Evolutionary conservation across 352 stramenopile species (phyloP).

Genomic region (Elongisporangium undulatum): DNA sequence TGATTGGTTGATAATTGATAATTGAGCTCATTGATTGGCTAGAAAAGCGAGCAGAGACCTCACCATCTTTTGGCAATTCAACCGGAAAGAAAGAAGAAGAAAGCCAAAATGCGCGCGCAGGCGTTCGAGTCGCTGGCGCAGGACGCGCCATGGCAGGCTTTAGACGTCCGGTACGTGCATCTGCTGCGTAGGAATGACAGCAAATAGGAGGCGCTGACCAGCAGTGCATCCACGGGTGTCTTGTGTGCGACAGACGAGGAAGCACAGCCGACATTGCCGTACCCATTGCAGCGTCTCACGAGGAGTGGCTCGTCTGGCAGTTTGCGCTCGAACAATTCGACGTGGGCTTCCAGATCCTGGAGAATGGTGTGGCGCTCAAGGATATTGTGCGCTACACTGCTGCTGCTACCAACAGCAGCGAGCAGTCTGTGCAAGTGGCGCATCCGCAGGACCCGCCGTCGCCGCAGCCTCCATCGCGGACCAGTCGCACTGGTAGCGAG

Average conservation of each 20-base stretch:
- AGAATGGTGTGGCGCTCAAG: conserved; percentile 27
- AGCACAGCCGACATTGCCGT: conserved; percentile 45
- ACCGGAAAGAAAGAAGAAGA: conserved; percentile 1
- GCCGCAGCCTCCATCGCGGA: not conserved
- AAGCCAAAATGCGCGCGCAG: conserved; percentile 6
- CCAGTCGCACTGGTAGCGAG: not conserved
- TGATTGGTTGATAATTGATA: conserved; percentile 33
- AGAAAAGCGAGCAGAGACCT: not conserved
- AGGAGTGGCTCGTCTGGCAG: conserved; percentile 52
- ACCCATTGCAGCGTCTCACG: conserved; percentile 13
- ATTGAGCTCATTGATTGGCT: not conserved
- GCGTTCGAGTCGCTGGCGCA: conserved; percentile 51
- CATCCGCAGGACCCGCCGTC: conserved; percentile 8
- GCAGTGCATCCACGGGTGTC: not conserved
- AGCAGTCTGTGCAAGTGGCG: not conserved
- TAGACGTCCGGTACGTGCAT: conserved; percentile 33
- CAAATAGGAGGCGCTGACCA: not conserved
- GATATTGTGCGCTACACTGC: conserved; percentile 37
- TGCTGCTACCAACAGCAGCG: not conserved
- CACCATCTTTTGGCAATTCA: not conserved
- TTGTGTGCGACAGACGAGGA: conserved; percentile 23
- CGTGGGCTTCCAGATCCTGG: conserved; percentile 54
- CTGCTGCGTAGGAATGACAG: not conserved
- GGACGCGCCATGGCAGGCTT: conserved; percentile 35
- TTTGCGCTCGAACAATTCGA: conserved; percentile 59